phyloP scores from a whole-genome alignment of 2,329 filamentous ascomycete species.

The Fusarium pilosicola region DNA sequence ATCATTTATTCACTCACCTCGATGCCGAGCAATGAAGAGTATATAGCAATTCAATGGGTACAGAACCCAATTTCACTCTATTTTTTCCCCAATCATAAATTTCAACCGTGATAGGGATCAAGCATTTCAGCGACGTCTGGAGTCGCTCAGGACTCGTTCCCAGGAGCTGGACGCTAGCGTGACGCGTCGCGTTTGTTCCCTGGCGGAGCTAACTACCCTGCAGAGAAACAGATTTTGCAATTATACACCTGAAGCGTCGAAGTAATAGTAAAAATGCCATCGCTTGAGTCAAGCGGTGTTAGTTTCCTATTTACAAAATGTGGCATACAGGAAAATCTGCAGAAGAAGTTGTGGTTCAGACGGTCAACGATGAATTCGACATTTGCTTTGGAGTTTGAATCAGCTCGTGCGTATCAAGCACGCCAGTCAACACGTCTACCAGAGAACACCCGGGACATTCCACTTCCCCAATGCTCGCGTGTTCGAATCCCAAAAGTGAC shows the following conservation, averaged over 20 bases:
- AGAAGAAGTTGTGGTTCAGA: not conserved
- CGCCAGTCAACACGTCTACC: not conserved
- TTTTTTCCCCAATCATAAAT: not conserved
- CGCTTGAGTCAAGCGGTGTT: no score
- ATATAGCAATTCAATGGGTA: not conserved
- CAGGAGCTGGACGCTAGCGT: not conserved
- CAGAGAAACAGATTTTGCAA: not conserved
- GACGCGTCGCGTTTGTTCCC: not conserved
- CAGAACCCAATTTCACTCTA: not conserved
- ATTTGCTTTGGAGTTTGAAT: not conserved
- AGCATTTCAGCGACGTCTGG: no score
- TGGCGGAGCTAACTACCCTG: not conserved
- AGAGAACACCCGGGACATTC: rapidly evolving
- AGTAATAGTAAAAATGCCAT: not conserved
- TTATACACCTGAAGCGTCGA: no score
- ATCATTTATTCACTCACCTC: not conserved
- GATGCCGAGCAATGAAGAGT: not conserved
- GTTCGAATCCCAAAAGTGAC: not conserved
- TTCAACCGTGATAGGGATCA: not conserved
- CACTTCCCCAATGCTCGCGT: not conserved
- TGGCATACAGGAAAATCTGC: not conserved
- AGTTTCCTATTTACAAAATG: rapidly evolving
- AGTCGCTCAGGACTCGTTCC: not conserved
- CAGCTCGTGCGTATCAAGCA: rapidly evolving
- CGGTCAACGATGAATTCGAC: rapidly evolving